A percentile compares a stretch with the other conserved stretches of the same genome.
These are phyloP conservation scores for Fusarium sp. DNA, from an alignment of 2,329 filamentous ascomycete species.

Conservation along the genomic window DNA sequence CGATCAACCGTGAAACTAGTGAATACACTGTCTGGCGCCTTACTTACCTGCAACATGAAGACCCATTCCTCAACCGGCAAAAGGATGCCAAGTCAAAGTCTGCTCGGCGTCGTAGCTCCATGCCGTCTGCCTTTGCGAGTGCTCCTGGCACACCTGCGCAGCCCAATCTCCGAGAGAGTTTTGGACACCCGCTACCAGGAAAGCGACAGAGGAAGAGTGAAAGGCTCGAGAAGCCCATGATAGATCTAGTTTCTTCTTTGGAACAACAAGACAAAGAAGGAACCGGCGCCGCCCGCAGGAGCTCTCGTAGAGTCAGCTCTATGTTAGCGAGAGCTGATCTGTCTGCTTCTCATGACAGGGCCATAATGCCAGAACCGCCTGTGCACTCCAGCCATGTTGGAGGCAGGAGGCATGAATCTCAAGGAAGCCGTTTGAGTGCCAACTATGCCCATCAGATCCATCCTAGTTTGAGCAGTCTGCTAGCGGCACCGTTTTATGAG, in stretches of 20 bases:
- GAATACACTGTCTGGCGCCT: constrained; percentile 88
- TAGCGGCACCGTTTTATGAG: constrained; percentile 75
- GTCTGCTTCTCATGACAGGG: constrained; percentile 83
- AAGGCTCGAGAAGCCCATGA: constrained; percentile 63
- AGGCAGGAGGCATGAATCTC: constrained; percentile 76
- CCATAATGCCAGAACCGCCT: constrained; percentile 78
- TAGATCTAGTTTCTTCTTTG: constrained; percentile 76
- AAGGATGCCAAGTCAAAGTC: constrained; percentile 59
- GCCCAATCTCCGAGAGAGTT: constrained; percentile 78
- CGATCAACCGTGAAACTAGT: constrained; percentile 79
- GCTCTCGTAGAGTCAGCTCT: constrained; percentile 87
- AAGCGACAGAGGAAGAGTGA: constrained; percentile 66
- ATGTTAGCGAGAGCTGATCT: constrained; percentile 88
- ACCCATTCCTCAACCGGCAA: constrained; percentile 61
- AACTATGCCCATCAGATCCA: constrained; percentile 59
- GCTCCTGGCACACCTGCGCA: constrained; percentile 82
- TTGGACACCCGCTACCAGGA: constrained; percentile 68
- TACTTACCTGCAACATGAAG: constrained; percentile 77
- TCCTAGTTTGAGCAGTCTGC: constrained; percentile 68
- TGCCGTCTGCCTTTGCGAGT: constrained; percentile 76
- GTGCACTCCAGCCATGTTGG: constrained; percentile 55
- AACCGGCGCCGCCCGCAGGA: constrained; percentile 64
- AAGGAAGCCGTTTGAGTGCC: constrained; percentile 61
- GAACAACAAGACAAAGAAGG: constrained; percentile 72
- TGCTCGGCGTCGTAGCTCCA: constrained; percentile 68